Evolutionary conservation across 176 grass and related monocot genomes (phyloP).

Genomic region (Oryza coarctata): DNA sequence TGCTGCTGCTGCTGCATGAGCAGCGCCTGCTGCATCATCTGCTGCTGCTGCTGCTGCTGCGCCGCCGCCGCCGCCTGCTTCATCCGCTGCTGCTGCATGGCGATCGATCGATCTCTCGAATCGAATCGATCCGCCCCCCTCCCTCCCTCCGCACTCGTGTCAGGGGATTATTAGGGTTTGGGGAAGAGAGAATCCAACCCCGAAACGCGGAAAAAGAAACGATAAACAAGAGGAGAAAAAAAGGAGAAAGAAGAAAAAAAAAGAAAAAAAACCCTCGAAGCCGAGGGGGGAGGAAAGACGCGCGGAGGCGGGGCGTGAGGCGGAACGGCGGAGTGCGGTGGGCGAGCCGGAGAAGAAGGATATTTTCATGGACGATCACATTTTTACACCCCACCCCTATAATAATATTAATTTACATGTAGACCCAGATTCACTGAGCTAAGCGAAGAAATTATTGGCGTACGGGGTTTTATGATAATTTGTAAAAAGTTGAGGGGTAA

Average conservation of each 20-base stretch:
- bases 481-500: fast-evolving
- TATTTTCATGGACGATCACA: slow-evolving; percentile 12
- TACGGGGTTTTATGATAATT: fast-evolving
- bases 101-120: neutral
- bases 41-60: slow-evolving; percentile 56
- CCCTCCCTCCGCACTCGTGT: slow-evolving; percentile 25
- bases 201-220: neutral
- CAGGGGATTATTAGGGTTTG: slow-evolving; percentile 61
- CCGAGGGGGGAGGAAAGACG: slow-evolving; percentile 24
- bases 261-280: slow-evolving; percentile 42
- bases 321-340: neutral
- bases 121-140: neutral
- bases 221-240: slow-evolving; percentile 30
- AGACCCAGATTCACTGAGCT: fast-evolving
- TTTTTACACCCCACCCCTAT: fast-evolving
- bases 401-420: fast-evolving
- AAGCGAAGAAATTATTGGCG: neutral
- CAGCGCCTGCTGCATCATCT: slow-evolving; percentile 79
- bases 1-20: slow-evolving; percentile 63
- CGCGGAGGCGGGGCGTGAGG: neutral
- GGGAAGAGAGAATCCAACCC: slow-evolving; percentile 2
- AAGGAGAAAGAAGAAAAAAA: neutral
- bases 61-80: slow-evolving; percentile 66
- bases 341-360: slow-evolving; percentile 19
- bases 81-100: slow-evolving; percentile 69